phyloP scores from a whole-genome alignment of 352 stramenopile genomes.

The Phytophthora parvispora region DNA sequence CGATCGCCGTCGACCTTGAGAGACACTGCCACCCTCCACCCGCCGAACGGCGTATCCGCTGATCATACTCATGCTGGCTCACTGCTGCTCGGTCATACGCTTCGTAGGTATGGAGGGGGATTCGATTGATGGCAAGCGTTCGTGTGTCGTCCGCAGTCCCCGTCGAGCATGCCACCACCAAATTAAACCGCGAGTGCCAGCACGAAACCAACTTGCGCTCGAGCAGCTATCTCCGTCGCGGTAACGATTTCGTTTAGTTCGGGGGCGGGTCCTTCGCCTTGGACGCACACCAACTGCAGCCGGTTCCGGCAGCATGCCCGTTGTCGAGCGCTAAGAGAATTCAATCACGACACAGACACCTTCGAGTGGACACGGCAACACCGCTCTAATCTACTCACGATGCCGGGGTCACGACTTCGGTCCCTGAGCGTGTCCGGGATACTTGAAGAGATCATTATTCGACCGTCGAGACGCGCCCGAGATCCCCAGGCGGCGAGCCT shows the following conservation, averaged over 20 bases:
- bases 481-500: conserved; percentile 55
- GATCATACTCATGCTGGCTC: conserved; percentile 33
- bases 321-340: conserved; percentile 6
- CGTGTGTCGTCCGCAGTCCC: neutral
- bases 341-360: neutral
- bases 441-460: conserved; percentile 2
- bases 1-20: conserved; percentile 14
- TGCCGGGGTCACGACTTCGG: neutral
- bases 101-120: no score
- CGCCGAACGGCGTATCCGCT: conserved; percentile 27
- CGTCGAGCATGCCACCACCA: neutral
- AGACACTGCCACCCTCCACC: conserved; percentile 10
- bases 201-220: neutral
- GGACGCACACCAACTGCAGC: neutral
- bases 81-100: neutral
- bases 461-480: conserved; percentile 12
- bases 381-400: neutral
- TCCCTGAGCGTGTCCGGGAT: conserved; percentile 5
- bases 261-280: neutral
- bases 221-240: neutral
- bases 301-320: neutral
- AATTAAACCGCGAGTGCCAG: neutral
- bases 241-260: no score
- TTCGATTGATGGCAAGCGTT: neutral
- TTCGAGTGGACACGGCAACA: neutral